Base-by-base conservation (phyloP, 2,329 filamentous ascomycete genomes). In the Fusarium duplospermum region DNA sequence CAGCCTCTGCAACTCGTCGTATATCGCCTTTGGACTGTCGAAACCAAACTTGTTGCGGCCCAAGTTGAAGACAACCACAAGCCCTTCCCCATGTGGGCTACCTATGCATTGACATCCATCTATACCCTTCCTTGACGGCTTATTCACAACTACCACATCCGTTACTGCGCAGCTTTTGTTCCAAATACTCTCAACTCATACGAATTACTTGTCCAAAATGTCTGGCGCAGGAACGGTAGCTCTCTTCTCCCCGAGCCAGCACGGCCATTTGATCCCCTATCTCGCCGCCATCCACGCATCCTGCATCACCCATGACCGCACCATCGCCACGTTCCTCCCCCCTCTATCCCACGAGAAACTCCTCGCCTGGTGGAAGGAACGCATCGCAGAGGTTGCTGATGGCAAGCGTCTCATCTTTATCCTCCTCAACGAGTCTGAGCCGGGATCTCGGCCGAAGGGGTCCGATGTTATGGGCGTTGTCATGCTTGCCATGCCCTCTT, bases 271-370 rank as follows among this genome's bases (percentile, higher is more conserved):
- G 24, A 83, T 90, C 27, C 85, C 87, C 18, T 88, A 89, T 76
- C 84, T 92, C 20, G 89, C 89, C 38, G 85, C 86, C 56, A 84
- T 92, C 27, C 90, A 92, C 73, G 87, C 85, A 67, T 85, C 86
- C 16, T 91, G 89, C 81, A 90, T 92, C 78, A 87, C 86, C 6
- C 82, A 86, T 68, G 89, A 90, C 81, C 84, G 86, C 76, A 88
- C 87, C 71, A 85, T 89, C 38, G 88, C 88, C 29, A 88, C 86
- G 6, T 92, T 92, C 77, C 83, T 90, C 16, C 88, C 89, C n/a
- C 90, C 90, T 0, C 82, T 92, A 36, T 86, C 86, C 57, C 84
- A 89, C 77, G 83, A 86, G 40, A 89, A 89, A 77, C 86, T 92
- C 42, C 82, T 89, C 33, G 74, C 82, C 10, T 91, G 87, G 85